A percentile compares a stretch with the other conserved stretches of the same genome.
Conservation (phyloP, 139 green algal genomes). For the Raphidocelis subcapitata region DNA sequence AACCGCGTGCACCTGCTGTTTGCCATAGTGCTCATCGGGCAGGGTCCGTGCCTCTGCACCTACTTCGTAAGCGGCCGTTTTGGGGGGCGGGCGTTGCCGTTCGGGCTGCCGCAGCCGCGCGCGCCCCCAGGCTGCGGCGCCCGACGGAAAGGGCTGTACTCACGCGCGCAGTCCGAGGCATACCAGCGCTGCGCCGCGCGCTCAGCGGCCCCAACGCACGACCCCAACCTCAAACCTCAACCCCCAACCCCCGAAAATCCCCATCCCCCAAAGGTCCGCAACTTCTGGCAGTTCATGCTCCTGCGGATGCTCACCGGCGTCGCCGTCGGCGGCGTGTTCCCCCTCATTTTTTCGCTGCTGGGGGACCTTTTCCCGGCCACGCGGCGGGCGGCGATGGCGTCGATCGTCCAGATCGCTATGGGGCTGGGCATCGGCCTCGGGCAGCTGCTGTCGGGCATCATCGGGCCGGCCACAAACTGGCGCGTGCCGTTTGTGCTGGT, state of each 20-base stretch:
- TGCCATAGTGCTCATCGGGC: slow-evolving; percentile 68
- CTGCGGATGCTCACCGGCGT: slow-evolving; percentile 82
- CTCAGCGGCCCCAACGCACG: too few species aligned
- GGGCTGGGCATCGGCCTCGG: slow-evolving; percentile 66
- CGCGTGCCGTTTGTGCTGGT: slow-evolving; percentile 84
- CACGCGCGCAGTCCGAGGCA: too few species aligned
- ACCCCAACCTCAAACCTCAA: too few species aligned
- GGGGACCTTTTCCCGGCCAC: slow-evolving; percentile 69
- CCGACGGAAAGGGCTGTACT: too few species aligned
- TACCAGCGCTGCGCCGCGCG: too few species aligned
- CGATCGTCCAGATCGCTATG: slow-evolving; percentile 65
- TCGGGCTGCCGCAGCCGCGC: too few species aligned
- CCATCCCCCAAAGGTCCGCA: slow-evolving; percentile 50
- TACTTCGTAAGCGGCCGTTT: slow-evolving; percentile 43
- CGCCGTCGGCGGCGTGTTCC: slow-evolving; percentile 75
- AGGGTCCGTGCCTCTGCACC: slow-evolving; percentile 73
- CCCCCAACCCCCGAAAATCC: too few species aligned
- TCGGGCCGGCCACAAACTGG: slow-evolving; percentile 75
- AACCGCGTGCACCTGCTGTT: slow-evolving; percentile 73
- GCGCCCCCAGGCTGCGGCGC: too few species aligned
- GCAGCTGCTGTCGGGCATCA: slow-evolving; percentile 60
- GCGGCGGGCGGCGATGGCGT: slow-evolving; percentile 33
- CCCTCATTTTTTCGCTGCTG: slow-evolving; percentile 78
- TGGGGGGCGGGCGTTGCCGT: too few species aligned
- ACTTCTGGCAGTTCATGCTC: slow-evolving; percentile 82